Conservation (phyloP, 2,329 filamentous ascomycete species). For the Sporothrix curviconia region DNA sequence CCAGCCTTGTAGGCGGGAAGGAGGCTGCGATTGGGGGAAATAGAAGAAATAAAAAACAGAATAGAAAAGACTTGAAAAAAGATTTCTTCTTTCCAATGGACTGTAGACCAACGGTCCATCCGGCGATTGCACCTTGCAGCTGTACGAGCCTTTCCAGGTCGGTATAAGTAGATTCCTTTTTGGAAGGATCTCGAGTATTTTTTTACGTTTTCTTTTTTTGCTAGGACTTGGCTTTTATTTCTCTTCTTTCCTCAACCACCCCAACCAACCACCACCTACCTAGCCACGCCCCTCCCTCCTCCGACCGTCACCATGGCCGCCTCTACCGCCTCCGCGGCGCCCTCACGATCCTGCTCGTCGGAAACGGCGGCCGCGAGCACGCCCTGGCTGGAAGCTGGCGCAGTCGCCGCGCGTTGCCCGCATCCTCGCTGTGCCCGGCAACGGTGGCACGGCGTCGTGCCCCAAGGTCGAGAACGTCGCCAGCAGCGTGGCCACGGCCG, state of each 20-base stretch:
- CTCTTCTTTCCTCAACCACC: too few relatives aligned
- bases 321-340: neutral
- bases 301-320: slow-evolving; percentile 9
- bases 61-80: slow-evolving; percentile 5
- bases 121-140: slow-evolving; percentile 13
- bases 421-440: slow-evolving; percentile 69
- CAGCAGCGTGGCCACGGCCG: slow-evolving; percentile 52
- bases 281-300: neutral
- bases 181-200: too few relatives aligned
- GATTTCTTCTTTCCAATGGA: slow-evolving; percentile 7
- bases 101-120: slow-evolving; percentile 12
- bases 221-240: neutral
- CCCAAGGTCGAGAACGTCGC: slow-evolving; percentile 66
- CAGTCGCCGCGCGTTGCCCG: slow-evolving; percentile 72
- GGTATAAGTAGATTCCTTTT: neutral
- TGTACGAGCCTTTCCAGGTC: slow-evolving; percentile 7
- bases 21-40: too few relatives aligned
- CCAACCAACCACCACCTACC: neutral
- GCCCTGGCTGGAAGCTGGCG: slow-evolving; percentile 86
- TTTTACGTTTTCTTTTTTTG: too few relatives aligned
- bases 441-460: slow-evolving; percentile 73
- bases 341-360: slow-evolving; percentile 65
- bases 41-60: neutral
- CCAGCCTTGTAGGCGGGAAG: neutral
- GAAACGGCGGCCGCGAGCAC: slow-evolving; percentile 91